A percentile compares a stretch with the other conserved stretches of the same genome.
Evolutionary conservation across 2,329 filamentous ascomycete species (phyloP).

Genomic region (Calonectria hawksworthii): DNA sequence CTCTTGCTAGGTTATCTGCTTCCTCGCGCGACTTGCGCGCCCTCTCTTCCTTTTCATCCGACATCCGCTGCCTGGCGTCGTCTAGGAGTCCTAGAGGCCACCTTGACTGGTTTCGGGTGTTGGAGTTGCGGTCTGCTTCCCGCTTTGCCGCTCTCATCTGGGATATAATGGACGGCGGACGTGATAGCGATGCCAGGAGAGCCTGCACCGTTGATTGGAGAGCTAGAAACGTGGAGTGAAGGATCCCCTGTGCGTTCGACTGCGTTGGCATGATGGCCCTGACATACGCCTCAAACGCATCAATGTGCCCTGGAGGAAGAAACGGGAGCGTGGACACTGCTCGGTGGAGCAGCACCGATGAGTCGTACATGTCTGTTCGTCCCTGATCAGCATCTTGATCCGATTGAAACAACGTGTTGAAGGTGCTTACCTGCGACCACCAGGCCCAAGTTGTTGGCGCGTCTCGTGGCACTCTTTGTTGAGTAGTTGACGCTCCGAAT

Average conservation of each 20-base stretch:
- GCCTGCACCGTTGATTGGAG: slow-evolving; percentile 89
- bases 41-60: slow-evolving; percentile 87
- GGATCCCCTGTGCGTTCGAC: slow-evolving; percentile 78
- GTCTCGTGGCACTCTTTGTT: slow-evolving; percentile 84
- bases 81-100: slow-evolving; percentile 89
- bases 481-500: slow-evolving; percentile 87
- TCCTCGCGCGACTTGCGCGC: slow-evolving; percentile 79
- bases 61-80: slow-evolving; percentile 85
- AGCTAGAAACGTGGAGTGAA: slow-evolving; percentile 83
- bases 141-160: slow-evolving; percentile 82
- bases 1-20: slow-evolving; percentile 80
- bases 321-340: slow-evolving; percentile 71
- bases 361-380: slow-evolving; percentile 76
- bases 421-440: slow-evolving; percentile 68
- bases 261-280: slow-evolving; percentile 76
- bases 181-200: slow-evolving; percentile 82
- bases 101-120: slow-evolving; percentile 79
- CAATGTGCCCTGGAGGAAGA: slow-evolving; percentile 76
- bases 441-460: slow-evolving; percentile 80
- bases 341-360: slow-evolving; percentile 68
- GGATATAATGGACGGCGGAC: slow-evolving; percentile 82
- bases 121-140: slow-evolving; percentile 82
- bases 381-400: slow-evolving; percentile 43
- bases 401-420: slow-evolving; percentile 14
- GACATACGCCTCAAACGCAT: slow-evolving; percentile 81